Conservation (phyloP, 78 protist genomes). For the Dictyostelium intermedium region DNA sequence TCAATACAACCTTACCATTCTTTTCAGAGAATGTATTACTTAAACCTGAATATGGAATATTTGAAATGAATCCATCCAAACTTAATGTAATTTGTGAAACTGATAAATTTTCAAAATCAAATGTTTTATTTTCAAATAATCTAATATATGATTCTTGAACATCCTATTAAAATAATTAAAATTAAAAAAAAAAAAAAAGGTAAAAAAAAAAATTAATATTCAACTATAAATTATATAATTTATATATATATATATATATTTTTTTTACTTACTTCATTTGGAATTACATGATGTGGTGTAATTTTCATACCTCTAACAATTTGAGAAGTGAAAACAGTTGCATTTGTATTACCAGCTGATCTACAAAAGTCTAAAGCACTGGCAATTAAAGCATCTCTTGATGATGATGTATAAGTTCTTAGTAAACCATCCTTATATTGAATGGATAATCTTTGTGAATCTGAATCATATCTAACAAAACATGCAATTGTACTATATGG, state of each 20-base stretch:
- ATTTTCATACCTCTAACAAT: slow-evolving; percentile 69
- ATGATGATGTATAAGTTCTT: slow-evolving; percentile 59
- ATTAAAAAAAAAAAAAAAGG: background rate
- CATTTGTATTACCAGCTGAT: slow-evolving; percentile 49
- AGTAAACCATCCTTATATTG: slow-evolving; percentile 70
- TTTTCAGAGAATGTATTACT: slow-evolving; percentile 40
- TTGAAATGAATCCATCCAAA: slow-evolving; percentile 66
- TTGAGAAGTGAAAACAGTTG: slow-evolving; percentile 50
- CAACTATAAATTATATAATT: too few species aligned
- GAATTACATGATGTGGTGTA: slow-evolving; percentile 54
- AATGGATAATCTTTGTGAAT: slow-evolving; percentile 63
- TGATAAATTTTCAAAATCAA: slow-evolving; percentile 53
- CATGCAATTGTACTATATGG: slow-evolving; percentile 45
- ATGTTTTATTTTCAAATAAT: slow-evolving; percentile 63
- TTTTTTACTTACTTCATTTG: slow-evolving; percentile 46
- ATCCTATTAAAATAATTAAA: too few species aligned
- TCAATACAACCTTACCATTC: slow-evolving; percentile 66
- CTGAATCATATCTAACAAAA: slow-evolving; percentile 53
- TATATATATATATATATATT: background rate
- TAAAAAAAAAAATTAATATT: background rate
- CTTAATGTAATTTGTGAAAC: slow-evolving; percentile 49
- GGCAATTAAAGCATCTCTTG: slow-evolving; percentile 62
- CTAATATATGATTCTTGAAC: slow-evolving; percentile 56
- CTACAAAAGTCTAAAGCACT: slow-evolving; percentile 56
- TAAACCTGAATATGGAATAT: slow-evolving; percentile 55